Percentiles rank a stretch among this genome's conserved stretches.
These are phyloP conservation scores for Biscogniauxia sp. DNA, from an alignment of 2,329 filamentous ascomycete genomes.

Conservation along the genomic window DNA sequence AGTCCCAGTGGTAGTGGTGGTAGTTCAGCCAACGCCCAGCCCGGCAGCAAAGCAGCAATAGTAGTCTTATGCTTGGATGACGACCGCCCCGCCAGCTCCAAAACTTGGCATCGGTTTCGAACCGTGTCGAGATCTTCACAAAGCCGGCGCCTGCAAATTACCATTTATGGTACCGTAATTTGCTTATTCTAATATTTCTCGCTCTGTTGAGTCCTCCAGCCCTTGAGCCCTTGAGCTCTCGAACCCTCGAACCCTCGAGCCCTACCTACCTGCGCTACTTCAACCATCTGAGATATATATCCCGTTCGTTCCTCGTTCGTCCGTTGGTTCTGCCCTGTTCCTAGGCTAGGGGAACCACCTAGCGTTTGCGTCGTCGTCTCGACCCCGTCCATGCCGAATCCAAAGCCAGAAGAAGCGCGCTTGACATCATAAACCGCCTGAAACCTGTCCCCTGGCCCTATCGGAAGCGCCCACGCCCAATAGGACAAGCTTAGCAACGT, in stretches of 20 bases:
- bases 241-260: too few species aligned
- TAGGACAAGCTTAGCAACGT: background rate
- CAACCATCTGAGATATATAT: too few species aligned
- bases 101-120: conserved; percentile 1
- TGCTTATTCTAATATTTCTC: background rate
- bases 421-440: background rate
- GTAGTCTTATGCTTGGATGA: background rate
- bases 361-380: background rate
- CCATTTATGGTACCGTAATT: background rate
- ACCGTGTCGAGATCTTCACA: background rate
- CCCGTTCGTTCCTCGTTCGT: background rate
- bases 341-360: background rate
- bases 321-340: background rate
- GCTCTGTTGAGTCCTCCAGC: too few species aligned
- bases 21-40: background rate
- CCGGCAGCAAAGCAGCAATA: background rate
- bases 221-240: too few species aligned
- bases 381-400: background rate
- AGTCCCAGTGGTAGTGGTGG: background rate
- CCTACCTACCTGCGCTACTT: background rate
- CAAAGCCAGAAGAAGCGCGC: background rate
- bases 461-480: background rate
- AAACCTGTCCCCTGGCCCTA: background rate
- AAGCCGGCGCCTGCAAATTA: background rate
- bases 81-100: conserved; percentile 1